Evolutionary conservation across 306 rosid genomes (phyloP), one percentile per base, ranked within the genome.

Genomic region (Vachellia collinsii): DNA sequence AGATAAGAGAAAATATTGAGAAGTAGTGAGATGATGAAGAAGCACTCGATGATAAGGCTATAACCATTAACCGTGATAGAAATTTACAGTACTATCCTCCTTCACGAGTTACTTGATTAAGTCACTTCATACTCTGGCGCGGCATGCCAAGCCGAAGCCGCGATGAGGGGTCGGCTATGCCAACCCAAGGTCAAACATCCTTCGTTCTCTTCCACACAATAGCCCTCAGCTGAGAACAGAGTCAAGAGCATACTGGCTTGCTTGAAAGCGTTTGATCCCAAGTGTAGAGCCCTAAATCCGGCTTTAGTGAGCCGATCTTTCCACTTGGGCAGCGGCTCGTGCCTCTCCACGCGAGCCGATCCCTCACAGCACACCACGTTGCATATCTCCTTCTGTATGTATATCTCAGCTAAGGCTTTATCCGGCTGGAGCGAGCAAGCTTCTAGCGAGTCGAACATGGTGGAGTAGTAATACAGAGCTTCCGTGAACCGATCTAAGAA

Each of bases 141-240:
- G 23, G 89, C 88, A 79, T 91, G 92, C 98, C 98, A 93, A 65
- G 93, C 98, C 63, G 98, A 93, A 81, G 97, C 98, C 59, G 97
- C 88, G 39, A 93, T 90, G 23, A 93, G 89, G 17, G 98, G 91
- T 0, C 97, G 92, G 91, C 89, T 92, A 48, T 94, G 98, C 98
- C 98, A 94, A 22, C 98, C 98, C 39, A 94, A 86, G 14, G 94
- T 94, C 79, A 94, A 85, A 64, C 96, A 89, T 1, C 98, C 98
- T 48, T 89, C 90, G 20, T 83, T 92, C 85, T 94, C 98, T 69
- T 94, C 93, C 65, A 93, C 94, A 3, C 91, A 85, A 69, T 88
- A 93, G 20, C 98, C 98, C 59, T 90, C 97, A 0, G 94, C 90
- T 7, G 98, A 94, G 78, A 94, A 94, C 11, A 92, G 88, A 6